Base-by-base conservation (phyloP, 805 yeast genomes). In the Candida incommunis region DNA sequence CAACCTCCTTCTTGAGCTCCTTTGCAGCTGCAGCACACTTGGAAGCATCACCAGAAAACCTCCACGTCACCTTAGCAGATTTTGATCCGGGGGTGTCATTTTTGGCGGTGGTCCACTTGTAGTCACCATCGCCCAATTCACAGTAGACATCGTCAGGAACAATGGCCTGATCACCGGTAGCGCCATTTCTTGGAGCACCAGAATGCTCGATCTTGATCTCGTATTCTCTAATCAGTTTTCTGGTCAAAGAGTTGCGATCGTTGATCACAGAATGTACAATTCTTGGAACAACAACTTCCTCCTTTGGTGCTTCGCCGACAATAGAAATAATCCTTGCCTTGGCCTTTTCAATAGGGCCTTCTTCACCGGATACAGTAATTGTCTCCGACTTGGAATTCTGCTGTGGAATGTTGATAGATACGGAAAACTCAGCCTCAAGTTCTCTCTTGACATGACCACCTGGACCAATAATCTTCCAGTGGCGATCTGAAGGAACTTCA, bases 391-490 rank as follows among this genome's bases (percentile, higher is more conserved):
- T 48, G 24, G 51, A 40, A 29, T 50, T 23, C 18, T 51, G 54
- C 41, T 69, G 72, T 51, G 96, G 96, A 57, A 90, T 73, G 41
- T 67, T 69, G 45, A 90, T 62, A 23, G 62, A 58, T 42, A 84
- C 88, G 13, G 69, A 67, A 61, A 72, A 83, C 55, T 81, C 84
- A 15, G 73, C 67, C 65, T 86, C 90, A 50, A 86, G 62, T 9
- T 74, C 68, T 53, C 81, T 80, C 64, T 90, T 84, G 47, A 74
- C 72, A 11, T 76, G 56, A 40, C 97, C 96, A 47, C 78, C 77
- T 31, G 86, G 78, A 34, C 97, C 97, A 61, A 90, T 76, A 43
- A 90, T 57, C 7, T 76, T 70, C 54, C 85, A 75, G 55, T 84
- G 90, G 58, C 80, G 81, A 48, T 77, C 81, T 58, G 77, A 76